Evolutionary conservation across 352 stramenopile genomes (phyloP), one percentile per base, ranked within the genome.

Genomic region (Aphanomyces stellatus): DNA sequence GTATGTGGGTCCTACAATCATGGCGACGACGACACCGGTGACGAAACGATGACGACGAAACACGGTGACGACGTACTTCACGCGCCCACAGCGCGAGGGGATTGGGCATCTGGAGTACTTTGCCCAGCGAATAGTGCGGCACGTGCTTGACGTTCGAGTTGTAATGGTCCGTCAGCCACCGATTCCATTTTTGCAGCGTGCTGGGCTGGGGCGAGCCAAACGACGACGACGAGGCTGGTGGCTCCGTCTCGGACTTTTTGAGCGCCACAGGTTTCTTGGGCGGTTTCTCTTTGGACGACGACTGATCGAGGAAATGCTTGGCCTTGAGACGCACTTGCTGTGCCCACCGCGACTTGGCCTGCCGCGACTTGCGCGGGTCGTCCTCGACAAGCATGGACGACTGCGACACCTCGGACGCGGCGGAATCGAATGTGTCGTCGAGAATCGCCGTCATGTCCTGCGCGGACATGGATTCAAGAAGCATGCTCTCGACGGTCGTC

Each of bases 261-360:
- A n/a, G n/a, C 42, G 42, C 8, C 7, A 22, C 24, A n/a, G 28
- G 19, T 11, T 51, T 64, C 17, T 51, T 3, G 65, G 69, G 0
- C 62, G 69, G 3, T 43, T 72, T 15, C 67, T 71, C 10, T 72
- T 55, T 35, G 65, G 41, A 69, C 71, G 53, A 46, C 66, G 34
- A 43, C 71, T 51, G 53, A 62, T 7, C n/a, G 87, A 95, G 53
- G 48, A 95, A 95, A 61, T 82, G 91, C 6, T 77, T 65, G 24
- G 86, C 84, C 34, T 91, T 91, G 22, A 95, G 72, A 70, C 92
- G 92, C 4, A 95, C 85, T 60, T 95, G 86, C 51, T 93, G 84
- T 17, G 86, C 77, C 86, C 86, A 95, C 19, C 86, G 80, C 8
- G 80, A 91, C 51, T 90, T 87, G 31, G 86, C 86, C 17, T 90